Evolutionary conservation across 805 yeast species (phyloP), one percentile per base, ranked within the genome.

Genomic region (Cyberlindnera sargentensis): DNA sequence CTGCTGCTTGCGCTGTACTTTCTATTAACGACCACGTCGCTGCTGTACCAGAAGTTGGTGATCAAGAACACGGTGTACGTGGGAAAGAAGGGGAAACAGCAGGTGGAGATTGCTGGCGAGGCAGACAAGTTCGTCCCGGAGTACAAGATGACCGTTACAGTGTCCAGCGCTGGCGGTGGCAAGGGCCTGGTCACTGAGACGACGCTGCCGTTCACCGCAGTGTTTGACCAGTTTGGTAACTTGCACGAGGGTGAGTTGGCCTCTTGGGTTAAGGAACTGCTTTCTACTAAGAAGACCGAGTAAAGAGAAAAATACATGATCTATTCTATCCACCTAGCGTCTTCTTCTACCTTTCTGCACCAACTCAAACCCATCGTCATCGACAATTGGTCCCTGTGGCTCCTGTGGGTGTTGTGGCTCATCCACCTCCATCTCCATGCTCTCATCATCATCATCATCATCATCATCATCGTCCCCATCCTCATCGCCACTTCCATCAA

Each of bases 321-420:
- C 8, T 32, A 32, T 11, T 32, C 3, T n/a, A 32, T 34, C 9
- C 8, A n/a, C 11, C 15, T 37, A 30, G 26, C 27, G 34, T 23
- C 29, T 37, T 61, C 74, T 73, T 61, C 73, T 72, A n/a, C 84
- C 80, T 57, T 57, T 80, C 57, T 81, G 88, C 4, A 91, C 97
- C 47, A 88, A 64, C 54, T 89, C 93, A 58, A 91, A 91, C 1
- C 98, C 99, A 59, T 91, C 98, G 31, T 91, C 98, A 59, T 91
- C 98, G 7, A 91, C 73, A 8, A 84, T 60, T 2, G 95, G 95
- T 8, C 73, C 84, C 29, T 63, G 63, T 20, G 64, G 64, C 9
- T 53, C 49, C 23, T 31, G 30, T 15, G 20, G 20, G 2, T 15
- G 20, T 15, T 15, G 20, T 11, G 60, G 66, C 20, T 61, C 71